Evolutionary conservation across 768 basidiomycete species (phyloP), one percentile per base, ranked within the genome.

Genomic region (Mycena metata): DNA sequence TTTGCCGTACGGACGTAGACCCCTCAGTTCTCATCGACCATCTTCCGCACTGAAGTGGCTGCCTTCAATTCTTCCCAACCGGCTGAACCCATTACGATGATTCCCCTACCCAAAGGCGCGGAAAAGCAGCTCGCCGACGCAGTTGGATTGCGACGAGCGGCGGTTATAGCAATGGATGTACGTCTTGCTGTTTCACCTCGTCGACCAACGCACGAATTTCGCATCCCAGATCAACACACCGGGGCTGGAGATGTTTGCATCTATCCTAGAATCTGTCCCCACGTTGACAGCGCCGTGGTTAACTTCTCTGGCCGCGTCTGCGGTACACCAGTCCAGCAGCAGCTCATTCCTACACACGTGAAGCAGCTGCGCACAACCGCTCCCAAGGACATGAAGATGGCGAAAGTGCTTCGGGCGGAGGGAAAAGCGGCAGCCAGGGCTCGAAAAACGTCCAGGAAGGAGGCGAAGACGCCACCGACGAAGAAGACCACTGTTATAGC

Each of bases 341-440:
- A 78, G 19, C 81, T 90, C 26, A 79, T 92, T 46, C 89, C 91
- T 3, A 94, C 94, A 0, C 91, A 94, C 74, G 84, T 95, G 71
- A 96, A 96, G 74, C 93, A 95, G 70, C 76, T 95, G 23, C 85
- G 86, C 19, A 96, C 95, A 3, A 88, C 90, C 33, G 88, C 90
- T 5, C 95, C 95, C 2, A 90, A 87, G 73, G 92, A 96, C 73
- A 92, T 94, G 86, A 92, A 86, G 74, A 84, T 80, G 36, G 89
- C 89, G 36, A 94, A 91, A 74, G 85, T 88, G 63, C 75, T 80
- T 58, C 84, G 93, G 64, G 75, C 77, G 42, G 80, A 81, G 73
- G 88, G 84, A 21, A 88, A 83, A 67, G 78, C 79, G 15, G 83
- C 80, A 41, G 87, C 88, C 2, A 91, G 84, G 72, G 73, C 76